Percentiles rank a stretch among this genome's conserved stretches.
Evolutionary conservation across 2,329 filamentous ascomycete genomes (phyloP).

Genomic region (Aspergillus melleus): DNA sequence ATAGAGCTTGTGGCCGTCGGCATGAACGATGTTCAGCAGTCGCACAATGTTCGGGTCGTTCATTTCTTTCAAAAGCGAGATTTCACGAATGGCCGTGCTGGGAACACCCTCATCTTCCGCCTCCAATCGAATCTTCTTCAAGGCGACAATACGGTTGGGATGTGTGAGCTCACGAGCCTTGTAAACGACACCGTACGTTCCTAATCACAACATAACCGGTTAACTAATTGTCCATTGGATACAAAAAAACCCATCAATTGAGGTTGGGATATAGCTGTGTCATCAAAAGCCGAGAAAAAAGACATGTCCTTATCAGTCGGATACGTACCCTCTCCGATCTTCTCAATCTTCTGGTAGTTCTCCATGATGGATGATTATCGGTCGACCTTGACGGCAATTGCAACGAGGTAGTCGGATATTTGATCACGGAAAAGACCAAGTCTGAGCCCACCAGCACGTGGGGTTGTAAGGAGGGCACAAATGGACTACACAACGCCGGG

Average conservation of each 20-base stretch:
- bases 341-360: conserved; percentile 95
- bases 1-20: conserved; percentile 92
- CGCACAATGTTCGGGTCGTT: conserved; percentile 86
- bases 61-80: conserved; percentile 93
- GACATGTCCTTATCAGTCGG: not conserved
- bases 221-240: not conserved
- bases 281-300: not conserved
- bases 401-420: not conserved
- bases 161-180: conserved; percentile 85
- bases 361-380: conserved; percentile 61
- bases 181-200: conserved; percentile 94
- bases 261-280: not conserved
- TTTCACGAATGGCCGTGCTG: conserved; percentile 89
- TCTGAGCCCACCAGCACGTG: conserved; percentile 12
- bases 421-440: not conserved
- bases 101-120: conserved; percentile 93
- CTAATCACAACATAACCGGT: conserved; percentile 46
- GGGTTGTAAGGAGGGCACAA: conserved; percentile 9
- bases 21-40: conserved; percentile 88
- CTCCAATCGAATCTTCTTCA: conserved; percentile 95
- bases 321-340: conserved; percentile 84
- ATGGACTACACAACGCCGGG: conserved; percentile 14
- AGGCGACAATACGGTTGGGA: conserved; percentile 79
- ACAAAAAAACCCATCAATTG: not conserved
- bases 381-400: not conserved